Evolutionary conservation across 2,329 filamentous ascomycete species (phyloP).

Genomic region (Diaporthe eres): DNA sequence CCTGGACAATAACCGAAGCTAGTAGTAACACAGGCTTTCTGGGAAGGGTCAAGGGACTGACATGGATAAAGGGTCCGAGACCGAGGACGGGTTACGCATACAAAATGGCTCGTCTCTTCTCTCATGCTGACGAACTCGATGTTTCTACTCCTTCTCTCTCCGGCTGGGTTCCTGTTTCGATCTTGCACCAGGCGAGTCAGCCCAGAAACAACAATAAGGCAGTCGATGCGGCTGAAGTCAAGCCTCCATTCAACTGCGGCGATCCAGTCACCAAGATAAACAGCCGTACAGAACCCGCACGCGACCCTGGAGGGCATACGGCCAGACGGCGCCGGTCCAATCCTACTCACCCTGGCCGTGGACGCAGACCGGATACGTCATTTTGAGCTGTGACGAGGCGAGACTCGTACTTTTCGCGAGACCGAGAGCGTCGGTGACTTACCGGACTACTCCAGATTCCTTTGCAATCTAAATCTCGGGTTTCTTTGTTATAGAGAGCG

Average conservation of each 20-base stretch:
- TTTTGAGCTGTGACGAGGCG: slow-evolving; percentile 8
- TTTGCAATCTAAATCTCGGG: not conserved
- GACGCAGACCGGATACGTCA: slow-evolving; percentile 5
- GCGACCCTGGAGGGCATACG: not conserved
- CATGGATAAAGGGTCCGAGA: slow-evolving; percentile 28
- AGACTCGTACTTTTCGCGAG: not conserved
- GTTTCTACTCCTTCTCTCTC: slow-evolving; percentile 22
- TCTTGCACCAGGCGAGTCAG: slow-evolving; percentile 15
- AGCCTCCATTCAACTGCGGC: not conserved
- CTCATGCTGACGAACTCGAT: slow-evolving; percentile 5
- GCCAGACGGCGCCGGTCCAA: not conserved
- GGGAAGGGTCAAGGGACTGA: slow-evolving; percentile 15
- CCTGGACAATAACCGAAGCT: slow-evolving; percentile 7
- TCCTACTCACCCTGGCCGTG: not conserved
- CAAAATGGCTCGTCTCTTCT: slow-evolving; percentile 25
- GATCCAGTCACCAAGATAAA: not conserved
- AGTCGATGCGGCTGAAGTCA: not conserved
- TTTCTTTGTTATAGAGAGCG: not conserved
- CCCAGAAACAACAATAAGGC: not conserved
- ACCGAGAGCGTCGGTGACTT: not conserved
- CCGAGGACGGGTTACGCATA: slow-evolving; percentile 25
- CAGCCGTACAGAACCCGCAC: slow-evolving; percentile 3
- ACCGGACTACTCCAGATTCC: slow-evolving; percentile 1
- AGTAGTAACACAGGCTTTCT: slow-evolving; percentile 8
- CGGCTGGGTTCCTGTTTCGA: not conserved